phyloP scores from a whole-genome alignment of 139 green algal species.

The Picochlorum sp. region DNA sequence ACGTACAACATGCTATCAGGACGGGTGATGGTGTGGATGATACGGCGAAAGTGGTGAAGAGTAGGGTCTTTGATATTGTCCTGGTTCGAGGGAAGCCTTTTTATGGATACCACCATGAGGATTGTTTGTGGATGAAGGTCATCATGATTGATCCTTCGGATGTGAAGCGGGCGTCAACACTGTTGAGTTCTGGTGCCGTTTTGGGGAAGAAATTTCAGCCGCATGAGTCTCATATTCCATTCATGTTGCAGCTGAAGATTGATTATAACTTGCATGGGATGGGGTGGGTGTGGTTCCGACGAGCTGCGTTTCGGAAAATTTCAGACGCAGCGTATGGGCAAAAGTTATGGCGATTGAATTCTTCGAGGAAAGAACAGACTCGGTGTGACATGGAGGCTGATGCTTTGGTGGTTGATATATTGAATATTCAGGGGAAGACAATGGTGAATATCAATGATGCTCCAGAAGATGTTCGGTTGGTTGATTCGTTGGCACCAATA shows the following conservation, averaged over 20 bases:
- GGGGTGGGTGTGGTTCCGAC: constrained; percentile 51
- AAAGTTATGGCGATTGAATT: not conserved
- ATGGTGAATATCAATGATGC: constrained; percentile 50
- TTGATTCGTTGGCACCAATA: constrained; percentile 77
- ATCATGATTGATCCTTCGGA: constrained; percentile 72
- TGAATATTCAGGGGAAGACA: constrained; percentile 65
- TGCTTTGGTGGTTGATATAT: constrained; percentile 59
- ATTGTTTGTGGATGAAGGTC: constrained; percentile 82
- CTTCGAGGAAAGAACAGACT: constrained; percentile 42
- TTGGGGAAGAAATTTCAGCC: constrained; percentile 68
- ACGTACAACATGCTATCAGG: not conserved
- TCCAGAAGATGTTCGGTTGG: constrained; percentile 44
- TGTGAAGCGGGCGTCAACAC: constrained; percentile 38
- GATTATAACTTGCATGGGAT: constrained; percentile 92
- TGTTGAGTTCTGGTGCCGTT: constrained; percentile 67
- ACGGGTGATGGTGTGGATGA: not conserved
- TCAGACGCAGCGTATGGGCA: not conserved
- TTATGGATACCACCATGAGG: constrained; percentile 81
- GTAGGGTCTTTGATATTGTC: constrained; percentile 48
- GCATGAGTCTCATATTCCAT: constrained; percentile 88
- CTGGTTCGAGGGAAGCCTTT: constrained; percentile 71
- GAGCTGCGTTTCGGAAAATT: constrained; percentile 27
- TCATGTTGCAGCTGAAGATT: constrained; percentile 90
- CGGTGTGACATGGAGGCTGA: constrained; percentile 77
- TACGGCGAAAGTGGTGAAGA: not conserved